Conservation (phyloP, 768 basidiomycete species). For the Tylopilus sp. region DNA sequence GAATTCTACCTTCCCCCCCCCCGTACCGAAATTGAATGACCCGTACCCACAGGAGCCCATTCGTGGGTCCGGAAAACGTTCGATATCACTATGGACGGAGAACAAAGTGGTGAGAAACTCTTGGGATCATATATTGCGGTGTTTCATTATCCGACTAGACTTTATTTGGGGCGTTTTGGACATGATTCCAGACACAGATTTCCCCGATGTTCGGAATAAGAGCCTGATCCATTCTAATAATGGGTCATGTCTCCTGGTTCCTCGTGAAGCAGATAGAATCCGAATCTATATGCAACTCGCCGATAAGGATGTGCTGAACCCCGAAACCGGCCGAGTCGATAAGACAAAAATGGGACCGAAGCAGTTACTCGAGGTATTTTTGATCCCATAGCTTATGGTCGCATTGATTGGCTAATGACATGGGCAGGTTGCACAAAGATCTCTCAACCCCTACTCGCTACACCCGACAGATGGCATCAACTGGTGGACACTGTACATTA, state of each 20-base stretch:
- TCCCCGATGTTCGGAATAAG: not conserved
- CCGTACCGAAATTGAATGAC: not conserved
- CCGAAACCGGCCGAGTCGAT: not conserved
- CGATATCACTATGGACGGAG: constrained; percentile 43
- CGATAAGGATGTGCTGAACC: not conserved
- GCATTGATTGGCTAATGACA: not conserved
- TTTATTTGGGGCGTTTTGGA: constrained; percentile 3
- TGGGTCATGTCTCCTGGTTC: not conserved
- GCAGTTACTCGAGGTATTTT: not conserved
- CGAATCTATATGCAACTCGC: not conserved
- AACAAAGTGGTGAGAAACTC: not conserved
- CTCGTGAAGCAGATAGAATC: not conserved
- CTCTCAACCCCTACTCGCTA: constrained; percentile 48
- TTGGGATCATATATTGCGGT: no score
- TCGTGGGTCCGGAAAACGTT: constrained; percentile 45
- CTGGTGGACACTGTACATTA: constrained; percentile 74
- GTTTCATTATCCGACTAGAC: not conserved
- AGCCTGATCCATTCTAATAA: not conserved
- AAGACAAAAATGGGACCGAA: constrained; percentile 15
- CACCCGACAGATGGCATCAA: constrained; percentile 44
- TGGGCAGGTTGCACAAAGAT: constrained; percentile 26
- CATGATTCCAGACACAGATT: not conserved
- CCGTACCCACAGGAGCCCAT: constrained; percentile 34
- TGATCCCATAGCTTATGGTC: constrained; percentile 33
- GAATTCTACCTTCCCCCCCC: not conserved